Evolutionary conservation across 2,329 filamentous ascomycete genomes (phyloP).

Genomic region (Aquanectria penicillioides): DNA sequence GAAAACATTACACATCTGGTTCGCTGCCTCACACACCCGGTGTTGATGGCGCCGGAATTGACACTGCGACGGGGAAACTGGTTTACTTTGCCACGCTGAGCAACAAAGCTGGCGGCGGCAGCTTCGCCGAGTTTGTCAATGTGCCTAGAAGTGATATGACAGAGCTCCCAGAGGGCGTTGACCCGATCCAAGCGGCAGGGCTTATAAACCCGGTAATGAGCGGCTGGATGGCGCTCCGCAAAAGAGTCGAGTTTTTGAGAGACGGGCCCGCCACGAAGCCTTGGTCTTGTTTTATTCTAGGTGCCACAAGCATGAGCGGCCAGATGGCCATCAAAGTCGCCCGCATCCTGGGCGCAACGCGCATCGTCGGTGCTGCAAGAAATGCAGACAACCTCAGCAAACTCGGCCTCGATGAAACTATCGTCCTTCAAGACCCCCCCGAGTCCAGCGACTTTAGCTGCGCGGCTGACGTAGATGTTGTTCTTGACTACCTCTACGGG

Average conservation of each 20-base stretch:
- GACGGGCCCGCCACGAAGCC: conserved; percentile 37
- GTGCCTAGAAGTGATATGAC: conserved; percentile 50
- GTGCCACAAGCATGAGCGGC: conserved; percentile 63
- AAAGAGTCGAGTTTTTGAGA: conserved; percentile 49
- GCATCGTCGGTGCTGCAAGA: conserved; percentile 64
- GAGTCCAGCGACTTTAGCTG: conserved; percentile 57
- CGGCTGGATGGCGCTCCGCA: conserved; percentile 66
- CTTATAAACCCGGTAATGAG: conserved; percentile 65
- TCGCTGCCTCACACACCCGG: conserved; percentile 62
- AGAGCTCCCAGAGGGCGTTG: conserved; percentile 55
- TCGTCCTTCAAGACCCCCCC: conserved; percentile 54
- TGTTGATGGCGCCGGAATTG: conserved; percentile 61
- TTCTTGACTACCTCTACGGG: conserved; percentile 68
- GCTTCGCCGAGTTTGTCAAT: conserved; percentile 61
- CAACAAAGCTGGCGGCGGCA: conserved; percentile 48
- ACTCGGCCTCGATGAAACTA: conserved; percentile 56
- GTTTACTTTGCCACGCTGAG: conserved; percentile 58
- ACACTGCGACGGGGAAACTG: conserved; percentile 54
- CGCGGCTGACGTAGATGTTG: conserved; percentile 59
- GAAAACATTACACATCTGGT: conserved; percentile 62
- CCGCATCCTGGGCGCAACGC: conserved; percentile 57
- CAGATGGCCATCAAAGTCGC: conserved; percentile 60
- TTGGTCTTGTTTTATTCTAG: conserved; percentile 62
- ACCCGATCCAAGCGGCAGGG: conserved; percentile 61
- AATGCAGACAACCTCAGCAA: conserved; percentile 53